Percentiles rank a stretch among this genome's conserved stretches.
Conservation (phyloP, 2,329 filamentous ascomycete genomes). For the Penicillium sp. region DNA sequence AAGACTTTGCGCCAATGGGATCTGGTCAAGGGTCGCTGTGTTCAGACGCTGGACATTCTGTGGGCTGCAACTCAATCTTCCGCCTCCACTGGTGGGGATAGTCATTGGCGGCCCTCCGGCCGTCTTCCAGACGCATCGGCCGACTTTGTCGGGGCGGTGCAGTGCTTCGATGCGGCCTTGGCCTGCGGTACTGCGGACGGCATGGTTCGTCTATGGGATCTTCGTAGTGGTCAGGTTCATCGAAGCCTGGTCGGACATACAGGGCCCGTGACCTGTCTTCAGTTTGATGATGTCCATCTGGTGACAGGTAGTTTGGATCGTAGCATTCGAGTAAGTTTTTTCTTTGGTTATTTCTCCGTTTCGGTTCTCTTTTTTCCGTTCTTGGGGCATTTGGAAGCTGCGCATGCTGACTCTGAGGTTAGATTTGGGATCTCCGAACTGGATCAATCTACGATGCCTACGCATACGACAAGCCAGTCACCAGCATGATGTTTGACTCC, state of each 20-base stretch:
- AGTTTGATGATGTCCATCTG: slow-evolving; percentile 92
- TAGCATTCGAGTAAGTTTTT: slow-evolving; percentile 74
- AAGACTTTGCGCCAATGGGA: slow-evolving; percentile 98
- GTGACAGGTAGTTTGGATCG: slow-evolving; percentile 89
- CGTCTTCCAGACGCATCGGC: slow-evolving; percentile 62
- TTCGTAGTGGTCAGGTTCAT: slow-evolving; percentile 94
- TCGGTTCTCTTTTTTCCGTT: too few relatives aligned
- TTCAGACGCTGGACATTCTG: slow-evolving; percentile 94
- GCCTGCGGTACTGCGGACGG: slow-evolving; percentile 96
- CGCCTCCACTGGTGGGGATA: slow-evolving; percentile 56
- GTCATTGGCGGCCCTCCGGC: slow-evolving; percentile 64
- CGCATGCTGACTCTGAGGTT: slow-evolving; percentile 2
- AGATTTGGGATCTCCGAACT: slow-evolving; percentile 98
- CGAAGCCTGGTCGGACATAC: slow-evolving; percentile 93
- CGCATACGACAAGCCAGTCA: slow-evolving; percentile 86
- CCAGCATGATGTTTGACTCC: slow-evolving; percentile 94
- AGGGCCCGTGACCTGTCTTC: slow-evolving; percentile 84
- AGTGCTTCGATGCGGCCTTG: slow-evolving; percentile 92
- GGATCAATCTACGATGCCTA: slow-evolving; percentile 94
- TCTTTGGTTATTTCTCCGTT: not conserved
- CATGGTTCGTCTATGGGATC: slow-evolving; percentile 94
- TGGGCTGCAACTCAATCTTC: slow-evolving; percentile 94
- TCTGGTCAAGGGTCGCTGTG: slow-evolving; percentile 90
- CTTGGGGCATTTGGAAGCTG: not conserved
- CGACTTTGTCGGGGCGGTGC: slow-evolving; percentile 89